Percentiles rank a stretch among this genome's conserved stretches.
phyloP scores from a whole-genome alignment of 495 filamentous ascomycete species.

The Xylaria acuta region DNA sequence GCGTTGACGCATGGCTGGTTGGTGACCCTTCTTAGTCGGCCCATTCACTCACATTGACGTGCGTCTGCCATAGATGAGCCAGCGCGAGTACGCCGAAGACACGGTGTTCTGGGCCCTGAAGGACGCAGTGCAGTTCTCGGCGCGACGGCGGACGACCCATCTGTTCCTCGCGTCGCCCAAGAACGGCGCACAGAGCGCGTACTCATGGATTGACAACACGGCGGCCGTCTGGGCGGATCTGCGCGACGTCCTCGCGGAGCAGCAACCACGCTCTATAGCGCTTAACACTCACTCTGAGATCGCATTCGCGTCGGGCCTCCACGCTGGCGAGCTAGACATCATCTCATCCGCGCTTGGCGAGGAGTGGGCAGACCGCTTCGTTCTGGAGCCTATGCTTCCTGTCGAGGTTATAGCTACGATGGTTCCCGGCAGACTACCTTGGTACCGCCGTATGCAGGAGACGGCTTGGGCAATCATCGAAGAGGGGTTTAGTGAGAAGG shows the following conservation, averaged over 20 bases:
- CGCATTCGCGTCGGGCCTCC: conserved; percentile 51
- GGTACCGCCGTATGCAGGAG: conserved; percentile 53
- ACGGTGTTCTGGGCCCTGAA: conserved; percentile 58
- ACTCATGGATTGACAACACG: conserved; percentile 55
- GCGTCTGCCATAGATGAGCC: conserved; percentile 47
- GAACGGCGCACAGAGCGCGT: conserved; percentile 30
- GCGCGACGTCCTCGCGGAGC: conserved; percentile 36
- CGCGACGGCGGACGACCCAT: conserved; percentile 50
- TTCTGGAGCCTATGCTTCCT: conserved; percentile 48
- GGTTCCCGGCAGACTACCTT: conserved; percentile 43
- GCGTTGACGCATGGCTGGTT: conserved; percentile 56
- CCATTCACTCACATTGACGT: conserved; percentile 1
- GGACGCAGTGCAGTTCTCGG: conserved; percentile 49
- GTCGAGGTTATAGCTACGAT: conserved; percentile 54
- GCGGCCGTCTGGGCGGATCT: conserved; percentile 46
- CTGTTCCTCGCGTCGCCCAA: conserved; percentile 49
- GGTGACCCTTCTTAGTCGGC: conserved; percentile 17
- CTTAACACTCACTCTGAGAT: conserved; percentile 49
- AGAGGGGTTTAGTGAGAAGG: conserved; percentile 52
- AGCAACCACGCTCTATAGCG: conserved; percentile 45
- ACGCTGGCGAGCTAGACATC: conserved; percentile 49
- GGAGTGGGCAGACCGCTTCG: conserved; percentile 45
- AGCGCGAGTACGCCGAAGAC: conserved; percentile 57
- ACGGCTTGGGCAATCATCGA: conserved; percentile 56
- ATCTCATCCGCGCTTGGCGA: conserved; percentile 41